A percentile compares a stretch with the other conserved stretches of the same genome.
Evolutionary conservation across 2,329 filamentous ascomycete genomes (phyloP).

Genomic region (Aureobasidium zeae): DNA sequence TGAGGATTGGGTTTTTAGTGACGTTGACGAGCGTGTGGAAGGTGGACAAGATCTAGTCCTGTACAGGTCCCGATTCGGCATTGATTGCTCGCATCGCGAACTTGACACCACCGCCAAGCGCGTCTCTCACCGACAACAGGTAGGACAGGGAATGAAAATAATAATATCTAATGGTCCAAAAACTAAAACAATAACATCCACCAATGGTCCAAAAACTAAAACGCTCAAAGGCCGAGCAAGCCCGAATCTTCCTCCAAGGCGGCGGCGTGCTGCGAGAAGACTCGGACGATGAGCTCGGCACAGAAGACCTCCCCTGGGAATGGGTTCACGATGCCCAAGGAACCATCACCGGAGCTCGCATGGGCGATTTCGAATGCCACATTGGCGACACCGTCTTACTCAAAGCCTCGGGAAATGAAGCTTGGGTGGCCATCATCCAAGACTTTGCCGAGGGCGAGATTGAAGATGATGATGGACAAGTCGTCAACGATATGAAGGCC

Average conservation of each 20-base stretch:
- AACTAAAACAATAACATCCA: not conserved
- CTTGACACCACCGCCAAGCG: not conserved
- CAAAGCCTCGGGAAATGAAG: conserved; percentile 80
- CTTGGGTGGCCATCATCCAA: conserved; percentile 85
- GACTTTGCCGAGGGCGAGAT: conserved; percentile 64
- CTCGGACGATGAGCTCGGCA: conserved; percentile 73
- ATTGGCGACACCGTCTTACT: conserved; percentile 79
- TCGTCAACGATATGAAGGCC: conserved; percentile 54
- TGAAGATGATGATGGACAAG: conserved; percentile 51
- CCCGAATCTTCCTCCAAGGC: conserved; percentile 43
- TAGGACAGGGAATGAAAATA: too few species aligned
- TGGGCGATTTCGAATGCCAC: conserved; percentile 70
- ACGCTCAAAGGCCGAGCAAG: conserved; percentile 37
- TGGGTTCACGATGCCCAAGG: conserved; percentile 46
- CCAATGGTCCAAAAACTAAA: conserved; percentile 23
- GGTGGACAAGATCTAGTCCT: conserved; percentile 4
- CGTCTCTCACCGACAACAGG: not conserved
- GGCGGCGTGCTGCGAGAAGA: conserved; percentile 63
- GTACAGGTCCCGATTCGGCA: conserved; percentile 4
- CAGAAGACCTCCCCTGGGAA: conserved; percentile 43
- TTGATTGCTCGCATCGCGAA: conserved; percentile 10
- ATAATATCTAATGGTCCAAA: not conserved
- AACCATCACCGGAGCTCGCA: conserved; percentile 67
- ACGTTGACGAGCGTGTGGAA: too few species aligned
- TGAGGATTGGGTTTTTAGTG: not conserved